A percentile compares a stretch with the other conserved stretches of the same genome.
These are phyloP conservation scores for Naganishia onofrii DNA, from an alignment of 768 basidiomycete genomes.

Conservation along the genomic window DNA sequence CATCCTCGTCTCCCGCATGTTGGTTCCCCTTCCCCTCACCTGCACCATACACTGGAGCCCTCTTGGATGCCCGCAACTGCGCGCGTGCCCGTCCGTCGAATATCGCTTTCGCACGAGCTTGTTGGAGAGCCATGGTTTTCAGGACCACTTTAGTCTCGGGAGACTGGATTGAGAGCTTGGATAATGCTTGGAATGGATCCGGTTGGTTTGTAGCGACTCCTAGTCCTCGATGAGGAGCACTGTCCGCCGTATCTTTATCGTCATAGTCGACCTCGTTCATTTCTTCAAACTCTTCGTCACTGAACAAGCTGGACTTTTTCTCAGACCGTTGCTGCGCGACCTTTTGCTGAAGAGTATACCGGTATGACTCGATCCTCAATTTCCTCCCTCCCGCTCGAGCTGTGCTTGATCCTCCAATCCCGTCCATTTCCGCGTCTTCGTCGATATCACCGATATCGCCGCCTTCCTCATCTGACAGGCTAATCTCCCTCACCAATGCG, in stretches of 20 bases:
- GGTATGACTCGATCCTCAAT: conserved; percentile 24
- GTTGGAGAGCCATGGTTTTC: conserved; percentile 29
- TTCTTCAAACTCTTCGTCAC: background rate
- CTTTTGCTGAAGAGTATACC: conserved; percentile 16
- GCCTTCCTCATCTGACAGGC: conserved; percentile 20
- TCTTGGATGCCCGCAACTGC: conserved; percentile 3
- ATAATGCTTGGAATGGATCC: conserved; percentile 22
- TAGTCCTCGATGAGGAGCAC: background rate
- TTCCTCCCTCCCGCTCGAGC: background rate
- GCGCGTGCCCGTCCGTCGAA: conserved; percentile 23
- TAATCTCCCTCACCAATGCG: conserved; percentile 21
- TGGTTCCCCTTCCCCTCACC: conserved; percentile 20
- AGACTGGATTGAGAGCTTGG: conserved; percentile 24
- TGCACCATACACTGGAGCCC: conserved; percentile 21
- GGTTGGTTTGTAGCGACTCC: background rate
- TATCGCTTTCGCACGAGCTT: conserved; percentile 29
- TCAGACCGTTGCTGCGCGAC: conserved; percentile 8
- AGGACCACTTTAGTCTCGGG: conserved; percentile 23
- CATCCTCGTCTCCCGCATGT: conserved; percentile 6
- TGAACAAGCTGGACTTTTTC: background rate
- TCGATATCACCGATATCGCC: background rate
- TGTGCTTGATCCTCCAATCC: background rate
- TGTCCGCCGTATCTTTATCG: background rate
- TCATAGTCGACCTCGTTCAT: conserved; percentile 5
- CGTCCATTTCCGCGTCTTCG: conserved; percentile 4